A percentile compares a stretch with the other conserved stretches of the same genome.
These are phyloP conservation scores for Rhodotorula toruloides DNA, from an alignment of 768 basidiomycete genomes.

Conservation along the genomic window DNA sequence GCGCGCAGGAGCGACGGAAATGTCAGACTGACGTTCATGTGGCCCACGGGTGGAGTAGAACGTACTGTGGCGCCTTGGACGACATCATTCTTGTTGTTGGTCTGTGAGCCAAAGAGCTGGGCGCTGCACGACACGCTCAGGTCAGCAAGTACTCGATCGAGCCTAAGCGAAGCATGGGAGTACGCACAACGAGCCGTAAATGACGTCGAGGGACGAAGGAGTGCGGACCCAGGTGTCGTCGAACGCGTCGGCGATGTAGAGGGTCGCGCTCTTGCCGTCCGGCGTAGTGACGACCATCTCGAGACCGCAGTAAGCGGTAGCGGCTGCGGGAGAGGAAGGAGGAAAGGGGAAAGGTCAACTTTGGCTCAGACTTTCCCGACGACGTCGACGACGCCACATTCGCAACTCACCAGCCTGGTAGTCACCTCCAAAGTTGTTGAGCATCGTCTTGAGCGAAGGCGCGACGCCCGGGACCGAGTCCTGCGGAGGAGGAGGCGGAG, in stretches of 20 bases:
- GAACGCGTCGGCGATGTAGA: constrained; percentile 41
- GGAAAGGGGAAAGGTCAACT: background rate
- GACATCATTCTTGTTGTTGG: constrained; percentile 15
- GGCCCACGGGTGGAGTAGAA: background rate
- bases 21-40: constrained; percentile 1
- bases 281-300: constrained; percentile 29
- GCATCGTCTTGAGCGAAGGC: constrained; percentile 35
- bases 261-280: constrained; percentile 25
- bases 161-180: no score
- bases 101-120: background rate
- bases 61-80: constrained; percentile 6
- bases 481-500: no score
- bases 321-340: constrained; percentile 26
- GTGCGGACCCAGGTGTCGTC: constrained; percentile 33
- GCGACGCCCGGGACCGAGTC: no score
- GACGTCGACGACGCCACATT: background rate
- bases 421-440: constrained; percentile 27
- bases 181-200: constrained; percentile 26
- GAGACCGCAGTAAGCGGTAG: constrained; percentile 38
- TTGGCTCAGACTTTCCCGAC: background rate
- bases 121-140: no score
- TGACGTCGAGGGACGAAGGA: constrained; percentile 23
- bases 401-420: no score
- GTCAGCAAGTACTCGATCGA: no score
- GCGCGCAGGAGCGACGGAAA: no score